A percentile compares a stretch with the other conserved stretches of the same genome.
Conservation (phyloP, 495 filamentous ascomycete genomes). For the Neurospora sp. region DNA sequence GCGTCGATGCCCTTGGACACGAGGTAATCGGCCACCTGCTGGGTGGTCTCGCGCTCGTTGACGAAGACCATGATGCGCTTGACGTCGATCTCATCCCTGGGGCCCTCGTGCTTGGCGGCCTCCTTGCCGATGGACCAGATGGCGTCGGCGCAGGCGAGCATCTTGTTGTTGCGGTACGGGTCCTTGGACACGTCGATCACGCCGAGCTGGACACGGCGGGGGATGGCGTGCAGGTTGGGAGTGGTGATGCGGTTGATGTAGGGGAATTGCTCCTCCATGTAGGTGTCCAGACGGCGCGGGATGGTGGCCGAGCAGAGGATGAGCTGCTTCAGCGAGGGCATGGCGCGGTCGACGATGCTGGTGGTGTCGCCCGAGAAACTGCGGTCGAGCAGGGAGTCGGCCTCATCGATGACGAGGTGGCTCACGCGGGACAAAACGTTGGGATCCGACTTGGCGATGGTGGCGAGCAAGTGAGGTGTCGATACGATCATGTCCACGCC, state of each 20-base stretch:
- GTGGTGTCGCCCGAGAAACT: constrained; percentile 78
- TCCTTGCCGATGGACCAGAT: constrained; percentile 90
- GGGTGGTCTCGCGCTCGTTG: constrained; percentile 86
- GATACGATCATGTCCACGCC: constrained; percentile 81
- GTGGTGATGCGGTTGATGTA: constrained; percentile 77
- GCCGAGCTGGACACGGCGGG: constrained; percentile 84
- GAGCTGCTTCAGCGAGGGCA: constrained; percentile 74
- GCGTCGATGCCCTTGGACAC: constrained; percentile 79
- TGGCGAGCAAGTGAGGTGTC: constrained; percentile 80
- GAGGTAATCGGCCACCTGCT: constrained; percentile 71
- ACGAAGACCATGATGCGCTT: constrained; percentile 95
- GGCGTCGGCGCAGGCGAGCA: constrained; percentile 83
- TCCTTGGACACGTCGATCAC: constrained; percentile 84
- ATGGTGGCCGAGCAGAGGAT: constrained; percentile 96
- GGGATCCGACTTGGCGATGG: constrained; percentile 75
- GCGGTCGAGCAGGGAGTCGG: constrained; percentile 88
- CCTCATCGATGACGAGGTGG: constrained; percentile 86
- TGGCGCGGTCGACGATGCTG: constrained; percentile 63
- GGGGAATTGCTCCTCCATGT: constrained; percentile 71
- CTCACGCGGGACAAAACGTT: constrained; percentile 79
- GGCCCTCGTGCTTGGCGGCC: constrained; percentile 42
- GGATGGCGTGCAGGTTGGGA: constrained; percentile 90
- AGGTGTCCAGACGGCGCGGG: constrained; percentile 73
- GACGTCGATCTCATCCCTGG: constrained; percentile 39
- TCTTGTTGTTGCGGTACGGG: constrained; percentile 83